A percentile compares a stretch with the other conserved stretches of the same genome.
Conservation (phyloP, 202 grass and related monocot genomes). For the Carex arenaria region DNA sequence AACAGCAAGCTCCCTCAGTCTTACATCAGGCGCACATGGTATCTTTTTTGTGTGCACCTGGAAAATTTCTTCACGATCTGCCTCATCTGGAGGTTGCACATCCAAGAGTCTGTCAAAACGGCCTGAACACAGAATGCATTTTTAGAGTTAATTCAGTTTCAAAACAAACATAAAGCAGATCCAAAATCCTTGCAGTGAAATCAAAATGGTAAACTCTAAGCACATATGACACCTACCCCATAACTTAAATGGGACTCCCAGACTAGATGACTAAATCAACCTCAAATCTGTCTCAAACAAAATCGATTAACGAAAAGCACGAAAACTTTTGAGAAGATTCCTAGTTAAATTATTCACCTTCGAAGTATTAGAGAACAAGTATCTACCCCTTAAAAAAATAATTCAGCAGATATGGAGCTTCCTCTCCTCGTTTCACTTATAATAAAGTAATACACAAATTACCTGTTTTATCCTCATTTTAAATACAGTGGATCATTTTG, state of each 20-base stretch:
- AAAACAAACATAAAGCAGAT: not conserved
- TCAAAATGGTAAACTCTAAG: not conserved
- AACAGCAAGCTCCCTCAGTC: conserved; percentile 59
- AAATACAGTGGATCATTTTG: not conserved
- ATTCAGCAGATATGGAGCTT: not conserved
- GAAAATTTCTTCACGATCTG: conserved; percentile 77
- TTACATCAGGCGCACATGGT: conserved; percentile 48
- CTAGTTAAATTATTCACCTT: not conserved
- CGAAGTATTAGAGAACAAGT: not conserved
- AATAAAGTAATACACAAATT: not conserved
- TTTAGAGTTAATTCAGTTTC: not conserved
- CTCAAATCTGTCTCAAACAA: not conserved
- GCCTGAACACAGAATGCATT: conserved; percentile 42
- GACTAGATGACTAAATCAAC: not conserved
- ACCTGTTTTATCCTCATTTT: not conserved
- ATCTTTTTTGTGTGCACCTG: conserved; percentile 56
- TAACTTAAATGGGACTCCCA: not conserved
- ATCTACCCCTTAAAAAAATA: not conserved
- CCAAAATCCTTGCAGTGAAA: not conserved
- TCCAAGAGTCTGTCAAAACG: conserved; percentile 83
- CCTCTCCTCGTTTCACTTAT: not conserved
- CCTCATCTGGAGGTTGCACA: conserved; percentile 72
- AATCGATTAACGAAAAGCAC: not conserved
- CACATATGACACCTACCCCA: not conserved
- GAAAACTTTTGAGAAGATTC: not conserved